These are phyloP conservation scores for Lodderomyces parapsilosis DNA, from an alignment of 1,139 yeast genomes.

Conservation along the genomic window DNA sequence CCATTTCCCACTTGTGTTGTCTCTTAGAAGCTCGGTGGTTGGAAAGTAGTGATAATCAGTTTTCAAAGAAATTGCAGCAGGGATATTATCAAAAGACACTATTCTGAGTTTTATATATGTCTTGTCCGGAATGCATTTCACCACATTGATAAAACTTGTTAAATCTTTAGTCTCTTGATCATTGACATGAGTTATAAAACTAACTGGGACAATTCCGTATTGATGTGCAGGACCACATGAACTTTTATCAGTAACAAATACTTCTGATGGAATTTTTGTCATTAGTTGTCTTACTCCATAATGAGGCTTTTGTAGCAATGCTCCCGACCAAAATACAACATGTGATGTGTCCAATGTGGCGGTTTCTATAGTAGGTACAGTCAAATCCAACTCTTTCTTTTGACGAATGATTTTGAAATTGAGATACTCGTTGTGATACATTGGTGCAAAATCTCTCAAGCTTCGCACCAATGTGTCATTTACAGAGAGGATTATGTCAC, in stretches of 20 bases:
- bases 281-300: slow-evolving; percentile 61
- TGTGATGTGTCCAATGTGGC: slow-evolving; percentile 58
- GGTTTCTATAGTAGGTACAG: slow-evolving; percentile 63
- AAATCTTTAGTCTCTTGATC: slow-evolving; percentile 71
- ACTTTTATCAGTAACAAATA: slow-evolving; percentile 70
- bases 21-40: slow-evolving; percentile 63
- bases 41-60: slow-evolving; percentile 92
- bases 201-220: slow-evolving; percentile 75
- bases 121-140: slow-evolving; percentile 68
- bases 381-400: slow-evolving; percentile 47
- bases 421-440: slow-evolving; percentile 45
- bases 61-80: slow-evolving; percentile 80
- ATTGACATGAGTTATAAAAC: slow-evolving; percentile 87
- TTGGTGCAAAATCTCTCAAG: slow-evolving; percentile 63
- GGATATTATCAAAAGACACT: slow-evolving; percentile 82
- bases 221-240: slow-evolving; percentile 86
- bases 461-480: slow-evolving; percentile 63
- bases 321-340: slow-evolving; percentile 80
- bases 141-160: slow-evolving; percentile 61
- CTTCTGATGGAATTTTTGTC: slow-evolving; percentile 75
- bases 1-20: slow-evolving; percentile 49
- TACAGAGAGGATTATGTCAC: slow-evolving; percentile 74
- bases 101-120: slow-evolving; percentile 79
- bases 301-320: slow-evolving; percentile 58
- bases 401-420: slow-evolving; percentile 65